Base-by-base conservation (phyloP, 495 filamentous ascomycete species). In the Xylaria scruposa region DNA sequence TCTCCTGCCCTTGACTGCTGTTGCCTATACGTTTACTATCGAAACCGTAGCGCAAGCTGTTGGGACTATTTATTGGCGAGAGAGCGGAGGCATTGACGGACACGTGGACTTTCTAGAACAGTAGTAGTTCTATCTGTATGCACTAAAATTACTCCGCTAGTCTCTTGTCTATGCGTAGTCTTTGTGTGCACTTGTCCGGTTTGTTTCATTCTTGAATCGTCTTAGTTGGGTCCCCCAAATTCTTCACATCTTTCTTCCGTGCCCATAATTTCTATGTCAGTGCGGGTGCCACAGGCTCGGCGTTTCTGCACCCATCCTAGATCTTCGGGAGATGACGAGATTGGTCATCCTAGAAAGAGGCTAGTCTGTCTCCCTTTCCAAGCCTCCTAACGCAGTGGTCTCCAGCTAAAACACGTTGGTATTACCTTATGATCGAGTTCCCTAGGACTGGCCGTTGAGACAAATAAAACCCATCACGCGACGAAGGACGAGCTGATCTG, bases 251-350 rank as follows among this genome's bases (percentile, higher is more conserved):
- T 15, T 15, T 17, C 66, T 33, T 67, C 36, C 51, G n/a, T 64
- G 44, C 62, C 73, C 73, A 73, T 62, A 72, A 78, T 70, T 70
- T 74, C 62, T n/a, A 40, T 60, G 58, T 75, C 47, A 67, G 66
- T 47, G 70, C 72, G 69, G 76, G 77, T 78, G 76, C 74, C 77
- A 79, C 77, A 76, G 76, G 72, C 72, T 75, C 77, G 77, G 74
- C 75, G 77, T 79, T 77, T 79, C 74, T 79, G 72, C 64, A 76
- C 72, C 56, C 72, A 73, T 73, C n/a, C 63, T 64, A 66, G 76
- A 78, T 79, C 74, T 74, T 78, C 76, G 77, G 77, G 77, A 79
- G 76, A 78, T 78, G 77, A 79, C 76, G 73, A 79, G 76, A 78
- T 76, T 79, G 77, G 72, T 49, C 62, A 33, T 46, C 31, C 53